Base-by-base conservation (phyloP, 1,139 yeast species). In the Taphrina sp. region DNA sequence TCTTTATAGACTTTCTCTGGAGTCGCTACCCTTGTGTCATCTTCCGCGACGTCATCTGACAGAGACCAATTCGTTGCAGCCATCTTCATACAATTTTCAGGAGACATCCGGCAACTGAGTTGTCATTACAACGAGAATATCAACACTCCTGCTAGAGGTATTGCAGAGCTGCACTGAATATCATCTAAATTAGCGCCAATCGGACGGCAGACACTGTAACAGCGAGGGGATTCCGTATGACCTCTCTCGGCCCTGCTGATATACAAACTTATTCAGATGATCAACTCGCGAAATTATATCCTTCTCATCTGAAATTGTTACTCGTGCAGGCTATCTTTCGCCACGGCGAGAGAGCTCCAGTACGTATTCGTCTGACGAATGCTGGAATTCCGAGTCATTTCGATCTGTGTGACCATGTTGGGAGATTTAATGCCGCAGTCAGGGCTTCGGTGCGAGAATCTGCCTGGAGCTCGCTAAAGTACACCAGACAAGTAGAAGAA, bases 311-410 rank as follows among this genome's bases (percentile, higher is more conserved):
- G 23, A 59, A 58, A 12, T 56, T 60, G 12, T 26, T 60, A n/a
- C 36, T 49, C 7, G 54, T 49, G 17, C 44, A 26, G 14, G 23
- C 39, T 10, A 38, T 62, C 29, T 62, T 62, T 34, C 59, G 64
- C 2, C 64, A 62, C 41, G 64, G 64, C 24, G 64, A 62, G 33
- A 59, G 64, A 23, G 58, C 64, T 3, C 64, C 64, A 2, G 63
- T 62, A 2, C 57, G 63, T 5, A 60, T 59, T 14, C 54, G 63
- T 3, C 57, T 62, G 39, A 60, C 58, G 31, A 56, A 56, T 7
- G 61, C 63, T 47, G 64, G 63, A 14, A 39, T 62, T 26, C 60
- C 62, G 19, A 57, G 52, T 4, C 60, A 62, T 39, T 62, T 63
- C 62, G 57, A 60, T 34, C 46, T 61, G 16, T 62, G 64, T 56